Percentiles rank a stretch among this genome's conserved stretches.
These are phyloP conservation scores for Speleostelium caveatum DNA, from an alignment of 78 protist genomes.

Conservation along the genomic window DNA sequence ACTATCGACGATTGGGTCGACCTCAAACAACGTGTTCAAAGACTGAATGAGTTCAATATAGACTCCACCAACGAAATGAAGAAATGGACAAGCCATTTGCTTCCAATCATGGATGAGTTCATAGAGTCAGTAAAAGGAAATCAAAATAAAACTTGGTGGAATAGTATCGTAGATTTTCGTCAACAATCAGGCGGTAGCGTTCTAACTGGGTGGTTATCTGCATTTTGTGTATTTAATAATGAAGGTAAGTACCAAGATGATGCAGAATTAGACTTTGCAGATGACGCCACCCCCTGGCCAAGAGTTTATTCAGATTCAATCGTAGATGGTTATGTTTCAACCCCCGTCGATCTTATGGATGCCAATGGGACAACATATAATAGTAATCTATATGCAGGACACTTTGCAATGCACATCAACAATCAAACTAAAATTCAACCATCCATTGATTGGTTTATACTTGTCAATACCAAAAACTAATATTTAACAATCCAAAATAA, in stretches of 20 bases:
- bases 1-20: conserved; percentile 54
- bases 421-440: neutral
- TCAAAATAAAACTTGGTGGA: conserved; percentile 42
- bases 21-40: conserved; percentile 1
- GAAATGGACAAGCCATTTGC: conserved; percentile 40
- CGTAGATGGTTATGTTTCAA: neutral
- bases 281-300: neutral
- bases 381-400: neutral
- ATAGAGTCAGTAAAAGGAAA: conserved; percentile 8
- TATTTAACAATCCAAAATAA: too few relatives aligned
- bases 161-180: conserved; percentile 7
- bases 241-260: neutral
- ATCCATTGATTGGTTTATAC: conserved; percentile 11
- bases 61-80: conserved; percentile 15
- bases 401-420: neutral
- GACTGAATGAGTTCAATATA: conserved; percentile 19
- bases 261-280: neutral
- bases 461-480: neutral
- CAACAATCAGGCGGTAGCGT: neutral
- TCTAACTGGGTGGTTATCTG: neutral
- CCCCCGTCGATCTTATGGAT: neutral
- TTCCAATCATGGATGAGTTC: conserved; percentile 44
- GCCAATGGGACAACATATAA: neutral
- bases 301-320: neutral
- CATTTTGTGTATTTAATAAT: neutral